Conservation (phyloP, 495 filamentous ascomycete species). For the Collariella sp. region DNA sequence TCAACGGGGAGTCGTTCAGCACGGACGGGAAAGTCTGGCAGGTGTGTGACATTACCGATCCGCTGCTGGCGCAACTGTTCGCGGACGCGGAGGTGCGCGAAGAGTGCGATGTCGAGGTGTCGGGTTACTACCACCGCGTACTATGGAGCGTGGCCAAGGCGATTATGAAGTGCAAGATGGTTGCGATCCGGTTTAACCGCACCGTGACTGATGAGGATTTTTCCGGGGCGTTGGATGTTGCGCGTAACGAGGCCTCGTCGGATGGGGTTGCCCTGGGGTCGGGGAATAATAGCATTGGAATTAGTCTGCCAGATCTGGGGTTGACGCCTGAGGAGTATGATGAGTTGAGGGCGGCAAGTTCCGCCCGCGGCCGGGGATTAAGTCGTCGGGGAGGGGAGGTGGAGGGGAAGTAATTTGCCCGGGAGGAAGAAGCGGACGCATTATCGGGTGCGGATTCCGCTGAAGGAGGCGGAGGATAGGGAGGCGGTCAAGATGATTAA, state of each 20-base stretch:
- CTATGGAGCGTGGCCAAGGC: conserved; percentile 70
- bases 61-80: conserved; percentile 51
- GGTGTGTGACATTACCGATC: conserved; percentile 83
- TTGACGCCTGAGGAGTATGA: conserved; percentile 39
- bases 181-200: conserved; percentile 40
- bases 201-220: conserved; percentile 46
- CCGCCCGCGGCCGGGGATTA: conserved; percentile 17
- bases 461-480: conserved; percentile 25
- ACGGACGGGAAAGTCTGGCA: conserved; percentile 84
- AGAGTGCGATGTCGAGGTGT: conserved; percentile 48
- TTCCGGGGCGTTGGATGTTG: conserved; percentile 33
- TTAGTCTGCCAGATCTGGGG: conserved; percentile 45
- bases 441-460: conserved; percentile 34
- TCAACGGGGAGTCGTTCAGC: conserved; percentile 61
- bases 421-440: conserved; percentile 18
- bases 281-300: conserved; percentile 36
- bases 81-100: conserved; percentile 36
- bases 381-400: conserved; percentile 17
- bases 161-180: conserved; percentile 77
- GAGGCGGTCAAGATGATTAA: conserved; percentile 29
- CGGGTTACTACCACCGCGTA: conserved; percentile 77
- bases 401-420: not conserved
- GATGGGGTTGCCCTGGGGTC: conserved; percentile 22
- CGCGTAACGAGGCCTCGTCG: conserved; percentile 19
- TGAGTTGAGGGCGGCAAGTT: conserved; percentile 23